Evolutionary conservation across 2,329 filamentous ascomycete genomes (phyloP).

Genomic region (Cryphonectria carpinicola): DNA sequence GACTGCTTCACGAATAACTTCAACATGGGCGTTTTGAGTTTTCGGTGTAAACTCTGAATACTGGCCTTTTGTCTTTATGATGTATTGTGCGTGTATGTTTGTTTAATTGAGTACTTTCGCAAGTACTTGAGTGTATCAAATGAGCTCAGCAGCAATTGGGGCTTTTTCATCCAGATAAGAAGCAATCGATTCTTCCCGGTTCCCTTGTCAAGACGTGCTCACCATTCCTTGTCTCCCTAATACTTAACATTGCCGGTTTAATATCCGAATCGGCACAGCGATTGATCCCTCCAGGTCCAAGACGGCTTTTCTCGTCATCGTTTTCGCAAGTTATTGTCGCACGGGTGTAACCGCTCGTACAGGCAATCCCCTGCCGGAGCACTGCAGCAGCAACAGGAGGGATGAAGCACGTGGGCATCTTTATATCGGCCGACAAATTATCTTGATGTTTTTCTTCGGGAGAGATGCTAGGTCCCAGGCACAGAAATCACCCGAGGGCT

Average conservation of each 20-base stretch:
- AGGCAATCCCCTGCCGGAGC: background rate
- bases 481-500: background rate
- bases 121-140: too few relatives aligned
- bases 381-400: background rate
- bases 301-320: background rate
- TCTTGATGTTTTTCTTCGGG: too few relatives aligned
- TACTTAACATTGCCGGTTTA: background rate
- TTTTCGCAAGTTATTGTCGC: background rate
- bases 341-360: background rate
- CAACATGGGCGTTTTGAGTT: too few relatives aligned
- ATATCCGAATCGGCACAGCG: background rate
- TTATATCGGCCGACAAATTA: background rate
- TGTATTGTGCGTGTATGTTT: too few relatives aligned
- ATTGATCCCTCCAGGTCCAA: background rate
- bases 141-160: too few relatives aligned
- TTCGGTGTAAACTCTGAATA: too few relatives aligned
- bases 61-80: too few relatives aligned
- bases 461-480: background rate
- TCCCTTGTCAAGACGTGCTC: background rate
- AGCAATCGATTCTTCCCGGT: background rate
- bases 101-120: too few relatives aligned
- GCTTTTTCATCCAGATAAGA: too few relatives aligned
- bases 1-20: too few relatives aligned
- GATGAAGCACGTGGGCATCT: background rate
- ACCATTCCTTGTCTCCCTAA: background rate